Evolutionary conservation across 495 filamentous ascomycete species (phyloP).

Genomic region (Penicillium ochrochloron): DNA sequence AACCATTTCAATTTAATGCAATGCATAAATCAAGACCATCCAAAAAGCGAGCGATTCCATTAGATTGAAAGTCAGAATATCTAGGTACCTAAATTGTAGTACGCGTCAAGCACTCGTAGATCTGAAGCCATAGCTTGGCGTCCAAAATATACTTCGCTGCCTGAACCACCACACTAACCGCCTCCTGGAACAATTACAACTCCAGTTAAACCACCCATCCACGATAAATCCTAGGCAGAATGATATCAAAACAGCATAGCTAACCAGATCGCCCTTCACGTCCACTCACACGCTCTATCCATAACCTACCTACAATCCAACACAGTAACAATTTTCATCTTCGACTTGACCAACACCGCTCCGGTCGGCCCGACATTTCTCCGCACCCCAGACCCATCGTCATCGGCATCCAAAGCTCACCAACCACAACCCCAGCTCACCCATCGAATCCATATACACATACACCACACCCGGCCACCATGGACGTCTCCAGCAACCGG

Average conservation of each 20-base stretch:
- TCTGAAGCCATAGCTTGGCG: background rate
- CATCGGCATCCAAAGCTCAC: constrained; percentile 27
- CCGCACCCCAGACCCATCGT: constrained; percentile 21
- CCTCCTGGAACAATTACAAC: background rate
- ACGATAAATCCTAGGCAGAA: background rate
- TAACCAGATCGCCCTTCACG: background rate
- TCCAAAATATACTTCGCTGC: background rate
- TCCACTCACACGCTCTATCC: background rate
- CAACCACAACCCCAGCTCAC: constrained; percentile 10
- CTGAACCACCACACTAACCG: background rate
- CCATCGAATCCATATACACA: constrained; percentile 5
- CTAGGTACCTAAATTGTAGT: background rate
- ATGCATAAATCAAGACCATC: background rate
- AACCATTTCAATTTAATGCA: background rate
- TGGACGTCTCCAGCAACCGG: constrained; percentile 61
- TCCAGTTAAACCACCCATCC: too few relatives aligned
- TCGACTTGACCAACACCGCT: background rate
- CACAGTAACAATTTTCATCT: background rate
- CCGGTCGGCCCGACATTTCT: constrained; percentile 29
- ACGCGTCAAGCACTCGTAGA: background rate
- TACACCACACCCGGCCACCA: constrained; percentile 42
- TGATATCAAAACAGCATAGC: background rate
- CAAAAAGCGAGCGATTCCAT: too few relatives aligned
- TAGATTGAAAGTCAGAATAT: too few relatives aligned
- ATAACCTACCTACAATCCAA: background rate